These are phyloP conservation scores for Ustilago tritici DNA, from an alignment of 1,284 basidiomycete species.

Conservation along the genomic window DNA sequence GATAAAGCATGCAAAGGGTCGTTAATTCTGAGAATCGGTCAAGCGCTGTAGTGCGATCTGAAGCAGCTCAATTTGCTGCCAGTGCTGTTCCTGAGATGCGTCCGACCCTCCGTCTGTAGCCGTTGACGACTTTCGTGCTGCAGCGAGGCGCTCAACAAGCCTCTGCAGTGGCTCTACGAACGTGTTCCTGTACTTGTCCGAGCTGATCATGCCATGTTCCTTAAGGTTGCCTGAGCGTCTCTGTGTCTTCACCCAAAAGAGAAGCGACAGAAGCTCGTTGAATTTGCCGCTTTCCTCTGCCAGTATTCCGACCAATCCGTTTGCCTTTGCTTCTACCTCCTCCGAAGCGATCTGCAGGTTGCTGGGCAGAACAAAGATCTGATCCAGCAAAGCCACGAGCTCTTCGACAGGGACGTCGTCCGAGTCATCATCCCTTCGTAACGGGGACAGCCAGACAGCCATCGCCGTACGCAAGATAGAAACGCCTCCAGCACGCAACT, in stretches of 20 bases:
- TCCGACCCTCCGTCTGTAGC: not conserved
- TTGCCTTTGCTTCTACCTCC: not conserved
- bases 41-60: conserved; percentile 13
- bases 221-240: not conserved
- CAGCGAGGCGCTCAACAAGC: not conserved
- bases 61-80: conserved; percentile 15
- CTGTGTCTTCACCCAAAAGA: conserved; percentile 32
- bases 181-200: conserved; percentile 1
- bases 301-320: not conserved
- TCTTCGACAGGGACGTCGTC: not conserved
- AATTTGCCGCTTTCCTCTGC: conserved; percentile 24
- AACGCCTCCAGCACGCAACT: conserved; percentile 44
- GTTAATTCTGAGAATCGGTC: not conserved
- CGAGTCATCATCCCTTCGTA: not conserved
- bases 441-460: not conserved
- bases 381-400: conserved; percentile 13
- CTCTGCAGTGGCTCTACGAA: conserved; percentile 14
- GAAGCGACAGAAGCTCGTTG: conserved; percentile 29
- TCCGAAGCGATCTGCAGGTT: not conserved
- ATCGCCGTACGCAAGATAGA: conserved; percentile 27
- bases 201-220: not conserved
- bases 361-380: conserved; percentile 9
- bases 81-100: not conserved
- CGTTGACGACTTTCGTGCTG: not conserved
- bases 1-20: not conserved